Percentiles rank a stretch among this genome's conserved stretches.
Evolutionary conservation across 768 basidiomycete genomes (phyloP).

Genomic region (Suillus occidentalis): DNA sequence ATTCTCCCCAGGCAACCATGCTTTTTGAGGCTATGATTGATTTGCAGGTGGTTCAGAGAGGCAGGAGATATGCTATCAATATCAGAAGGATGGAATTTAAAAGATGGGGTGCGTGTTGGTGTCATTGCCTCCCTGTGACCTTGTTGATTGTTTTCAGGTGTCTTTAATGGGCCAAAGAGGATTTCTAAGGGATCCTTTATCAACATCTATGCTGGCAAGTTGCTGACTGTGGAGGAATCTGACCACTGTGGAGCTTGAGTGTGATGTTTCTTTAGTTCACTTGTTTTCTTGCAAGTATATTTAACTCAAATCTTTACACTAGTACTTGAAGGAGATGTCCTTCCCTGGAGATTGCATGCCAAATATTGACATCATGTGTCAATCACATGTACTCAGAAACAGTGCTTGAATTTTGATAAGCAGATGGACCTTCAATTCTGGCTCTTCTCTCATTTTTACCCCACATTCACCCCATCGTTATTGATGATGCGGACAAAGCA

Average conservation of each 20-base stretch:
- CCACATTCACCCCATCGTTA: too few relatives aligned
- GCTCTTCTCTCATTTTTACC: too few relatives aligned
- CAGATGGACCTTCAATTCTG: too few relatives aligned
- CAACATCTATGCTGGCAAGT: slow-evolving; percentile 85
- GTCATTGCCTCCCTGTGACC: not conserved
- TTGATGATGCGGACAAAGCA: too few relatives aligned
- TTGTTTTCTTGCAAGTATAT: slow-evolving; percentile 70
- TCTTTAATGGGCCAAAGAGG: slow-evolving; percentile 63
- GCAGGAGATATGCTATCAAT: slow-evolving; percentile 59
- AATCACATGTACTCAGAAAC: too few relatives aligned
- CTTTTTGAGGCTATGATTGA: slow-evolving; percentile 65
- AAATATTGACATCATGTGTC: too few relatives aligned
- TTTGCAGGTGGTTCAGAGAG: slow-evolving; percentile 77
- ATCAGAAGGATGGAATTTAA: slow-evolving; percentile 73
- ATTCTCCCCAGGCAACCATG: slow-evolving; percentile 43
- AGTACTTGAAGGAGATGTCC: too few relatives aligned
- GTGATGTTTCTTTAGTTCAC: slow-evolving; percentile 63
- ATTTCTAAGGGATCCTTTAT: slow-evolving; percentile 73
- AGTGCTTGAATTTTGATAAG: too few relatives aligned
- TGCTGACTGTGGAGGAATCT: slow-evolving; percentile 66
- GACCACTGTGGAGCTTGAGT: slow-evolving; percentile 68
- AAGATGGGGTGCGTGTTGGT: slow-evolving; percentile 71
- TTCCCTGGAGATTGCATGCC: too few relatives aligned
- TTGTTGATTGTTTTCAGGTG: slow-evolving; percentile 44
- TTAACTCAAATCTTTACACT: not conserved